Evolutionary conservation across 2,329 filamentous ascomycete species (phyloP), one percentile per base, ranked within the genome.

Genomic region (Elsinoe arachidis): DNA sequence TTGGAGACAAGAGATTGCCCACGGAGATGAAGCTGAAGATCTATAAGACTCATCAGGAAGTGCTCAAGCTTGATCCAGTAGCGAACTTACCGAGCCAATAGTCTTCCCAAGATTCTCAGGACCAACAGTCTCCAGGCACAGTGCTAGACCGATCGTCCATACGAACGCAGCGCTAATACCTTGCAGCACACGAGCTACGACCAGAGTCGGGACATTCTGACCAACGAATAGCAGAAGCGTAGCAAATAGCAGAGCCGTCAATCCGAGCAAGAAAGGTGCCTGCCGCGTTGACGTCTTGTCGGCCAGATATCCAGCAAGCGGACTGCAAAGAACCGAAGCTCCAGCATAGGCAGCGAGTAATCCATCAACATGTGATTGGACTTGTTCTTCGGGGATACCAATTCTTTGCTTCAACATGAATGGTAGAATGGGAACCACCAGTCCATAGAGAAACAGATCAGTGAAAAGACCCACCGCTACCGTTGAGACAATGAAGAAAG

Each of bases 1-100:
- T 72, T 0, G 83, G 83, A 0, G 81, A 76, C 14, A 79, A 69
- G 4, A 86, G 69, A 41, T 78, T 76, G 0, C 82, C 82, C 0
- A 82, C 72, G 0, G 78, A 79, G 54, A 83, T 78, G 60, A 85
- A 78, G 59, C 78, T 79, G 66, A 82, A 83, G 6, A 83, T 79
- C 69, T 76, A 55, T 11, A 23, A 17, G 9, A 33, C 9, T 3
- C 15, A 17, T 35, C 4, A 11, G 11, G 21, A 11, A 12, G 34
- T 12, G n/a, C 4, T 15, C n/a, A 9, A 10, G 33, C 38, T 10
- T 37, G 1, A 33, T 39, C 10, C 26, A 30, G 34, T 10, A 26
- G 11, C 11, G 14, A 30, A 57, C 71, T 66, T 62, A 80, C 75
- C 46, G 78, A 77, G 12, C 83, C 83, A 64, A 86, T 79, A 1